Evolutionary conservation across 192 early-diverging fungal genomes (phyloP), one percentile per base, ranked within the genome.

Genomic region (Coemansia pectinata): DNA sequence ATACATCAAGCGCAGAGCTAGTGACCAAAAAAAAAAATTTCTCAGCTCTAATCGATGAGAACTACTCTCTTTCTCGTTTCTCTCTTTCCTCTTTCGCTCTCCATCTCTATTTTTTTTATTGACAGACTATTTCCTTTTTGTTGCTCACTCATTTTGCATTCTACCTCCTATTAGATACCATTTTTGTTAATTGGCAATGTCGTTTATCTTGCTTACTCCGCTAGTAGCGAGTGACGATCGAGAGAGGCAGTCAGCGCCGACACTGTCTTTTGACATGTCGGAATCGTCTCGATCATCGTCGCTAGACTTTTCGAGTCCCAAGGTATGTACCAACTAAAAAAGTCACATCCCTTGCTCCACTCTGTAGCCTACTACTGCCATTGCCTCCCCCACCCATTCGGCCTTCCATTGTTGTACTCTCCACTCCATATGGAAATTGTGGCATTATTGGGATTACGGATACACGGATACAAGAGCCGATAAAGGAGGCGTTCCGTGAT

Each of bases 171-270:
- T 41, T 63, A 42, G 62, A 42, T 63, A 19, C 41, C 41, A 0
- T 25, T 19, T 23, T 44, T 63, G 40, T 42, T 12, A 45, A 44
- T 40, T 44, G 39, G 29, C 62, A 48, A 70, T 71, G 77, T 67
- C 77, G 64, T 79, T 79, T 71, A 52, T 79, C 23, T 31, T 79
- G 33, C 68, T 79, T 17, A 79, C 77, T 27, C 77, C 77, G 60
- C 65, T 79, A 39, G 42, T 9, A 50, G 60, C 19, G 65, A 29
- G 27, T 27, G 27, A 55, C 29, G 52, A 55, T 55, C 52, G 5
- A n/a, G 52, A 55, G 25, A 9, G 14, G 4, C 52, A 55, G 52
- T 12, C 21, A 27, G 25, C 52, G 4, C 7, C 48, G 10, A 9
- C 48, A 50, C 27, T 19, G 5, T 50, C 47, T 1, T 19, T 50